Evolutionary conservation across 1,284 basidiomycete species (phyloP), one percentile per base, ranked within the genome.

Genomic region (Ganoderma lucidum): DNA sequence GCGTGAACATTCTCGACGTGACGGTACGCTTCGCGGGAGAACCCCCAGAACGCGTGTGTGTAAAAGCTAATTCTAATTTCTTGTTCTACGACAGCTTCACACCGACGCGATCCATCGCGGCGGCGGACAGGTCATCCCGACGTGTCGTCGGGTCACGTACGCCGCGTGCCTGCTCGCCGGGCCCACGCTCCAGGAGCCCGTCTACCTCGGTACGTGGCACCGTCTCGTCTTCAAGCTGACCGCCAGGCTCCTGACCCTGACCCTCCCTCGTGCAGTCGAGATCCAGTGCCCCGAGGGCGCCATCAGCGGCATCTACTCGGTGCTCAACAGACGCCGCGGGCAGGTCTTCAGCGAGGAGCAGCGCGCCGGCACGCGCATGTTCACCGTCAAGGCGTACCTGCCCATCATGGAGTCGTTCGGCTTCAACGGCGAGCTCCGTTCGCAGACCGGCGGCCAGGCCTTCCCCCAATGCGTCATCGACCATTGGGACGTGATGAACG

Each of bases 51-150:
- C 62, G 35, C 35, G 35, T 55, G 17, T 35, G 55, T 23, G 23
- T 23, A 23, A 37, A 55, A 68, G 56, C 32, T n/a, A n/a, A n/a
- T n/a, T n/a, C 53, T 71, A 17, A 64, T 60, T 56, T 42, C 41
- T 56, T 65, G 6, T 63, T 64, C 51, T 32, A 35, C 59, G 63
- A 58, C 79, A 95, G 93, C 89, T 99, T 70, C 97, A 99, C 85
- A 89, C 97, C 80, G 98, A 99, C 88, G 97, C 98, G 75, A 99
- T 99, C 80, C 98, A 99, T 86, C 96, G 98, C 88, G 98, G 98
- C 84, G 97, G 97, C 88, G 97, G 97, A 83, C 97, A 99, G 84
- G 89, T 98, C 80, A 98, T 98, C 83, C 97, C 97, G 69, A 96
- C 95, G 35, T 94, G 93, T 82, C 94, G 98, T 85, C 96, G 98